phyloP scores from a whole-genome alignment of 1,284 basidiomycete genomes.

The Trametes pubescens region DNA sequence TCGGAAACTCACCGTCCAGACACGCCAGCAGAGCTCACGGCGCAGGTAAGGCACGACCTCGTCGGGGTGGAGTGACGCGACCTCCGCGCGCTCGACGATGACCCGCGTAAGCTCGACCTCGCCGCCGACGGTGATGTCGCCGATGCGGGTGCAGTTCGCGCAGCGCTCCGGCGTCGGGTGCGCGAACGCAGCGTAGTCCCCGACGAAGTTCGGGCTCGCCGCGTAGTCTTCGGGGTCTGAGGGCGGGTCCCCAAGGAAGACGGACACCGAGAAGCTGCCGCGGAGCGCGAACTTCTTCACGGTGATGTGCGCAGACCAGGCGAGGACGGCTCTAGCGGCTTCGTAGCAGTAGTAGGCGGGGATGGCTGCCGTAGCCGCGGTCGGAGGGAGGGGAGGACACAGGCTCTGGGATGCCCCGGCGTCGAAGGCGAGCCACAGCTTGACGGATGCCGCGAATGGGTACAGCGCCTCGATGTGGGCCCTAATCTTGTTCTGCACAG shows the following conservation, averaged over 20 bases:
- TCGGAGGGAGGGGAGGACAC: not conserved
- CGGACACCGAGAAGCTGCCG: slow-evolving; percentile 47
- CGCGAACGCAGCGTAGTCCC: slow-evolving; percentile 49
- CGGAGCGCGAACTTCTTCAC: slow-evolving; percentile 52
- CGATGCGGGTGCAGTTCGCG: not conserved
- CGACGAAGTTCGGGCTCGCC: slow-evolving; percentile 44
- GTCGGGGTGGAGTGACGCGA: not conserved
- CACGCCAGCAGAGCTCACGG: not conserved
- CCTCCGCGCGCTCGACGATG: not conserved
- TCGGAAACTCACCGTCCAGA: not conserved
- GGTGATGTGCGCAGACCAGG: slow-evolving; percentile 52
- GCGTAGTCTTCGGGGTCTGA: slow-evolving; percentile 46
- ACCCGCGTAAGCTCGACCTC: not conserved
- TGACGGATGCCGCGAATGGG: not conserved
- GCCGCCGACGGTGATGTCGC: slow-evolving; percentile 4
- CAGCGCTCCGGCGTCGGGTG: slow-evolving; percentile 36
- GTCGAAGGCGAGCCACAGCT: not conserved
- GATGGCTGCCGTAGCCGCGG: not conserved
- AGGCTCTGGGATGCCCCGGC: not conserved
- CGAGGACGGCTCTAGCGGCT: slow-evolving; percentile 22
- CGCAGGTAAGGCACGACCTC: slow-evolving; percentile 2
- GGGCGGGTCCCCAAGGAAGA: slow-evolving; percentile 52
- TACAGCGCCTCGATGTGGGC: slow-evolving; percentile 39
- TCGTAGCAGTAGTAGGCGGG: not conserved
- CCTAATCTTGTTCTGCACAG: slow-evolving; percentile 45